A percentile compares a stretch with the other conserved stretches of the same genome.
Conservation (phyloP, 257 asterid species). For the Solanum medicagineum region DNA sequence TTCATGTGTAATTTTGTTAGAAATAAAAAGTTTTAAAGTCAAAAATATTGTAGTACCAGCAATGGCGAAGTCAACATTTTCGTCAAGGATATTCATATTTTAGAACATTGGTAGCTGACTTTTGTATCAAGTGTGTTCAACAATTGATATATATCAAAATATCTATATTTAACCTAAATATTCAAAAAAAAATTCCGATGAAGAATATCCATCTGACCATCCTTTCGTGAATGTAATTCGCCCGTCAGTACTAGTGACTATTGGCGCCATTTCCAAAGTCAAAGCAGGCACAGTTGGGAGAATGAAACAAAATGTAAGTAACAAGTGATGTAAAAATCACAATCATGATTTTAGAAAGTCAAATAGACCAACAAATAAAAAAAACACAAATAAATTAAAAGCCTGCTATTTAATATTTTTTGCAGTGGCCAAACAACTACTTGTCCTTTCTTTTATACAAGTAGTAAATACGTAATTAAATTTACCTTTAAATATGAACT, state of each 20-base stretch:
- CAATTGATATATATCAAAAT: too few species aligned
- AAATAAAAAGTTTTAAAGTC: neutral
- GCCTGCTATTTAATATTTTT: neutral
- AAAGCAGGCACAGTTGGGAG: neutral
- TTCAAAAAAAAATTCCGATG: accelerated
- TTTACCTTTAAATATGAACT: too few species aligned
- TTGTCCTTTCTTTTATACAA: neutral
- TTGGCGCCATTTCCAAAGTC: neutral
- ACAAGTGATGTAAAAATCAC: neutral
- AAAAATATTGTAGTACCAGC: neutral
- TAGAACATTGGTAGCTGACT: too few species aligned
- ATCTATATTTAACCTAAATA: too few species aligned
- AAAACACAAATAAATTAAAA: neutral
- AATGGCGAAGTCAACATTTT: too few species aligned
- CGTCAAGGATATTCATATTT: too few species aligned
- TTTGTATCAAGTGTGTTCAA: too few species aligned
- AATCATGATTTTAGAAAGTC: neutral
- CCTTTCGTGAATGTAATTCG: too few species aligned
- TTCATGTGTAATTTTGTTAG: neutral
- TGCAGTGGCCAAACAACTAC: neutral
- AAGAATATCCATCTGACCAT: too few species aligned
- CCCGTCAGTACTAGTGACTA: neutral
- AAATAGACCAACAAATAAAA: neutral
- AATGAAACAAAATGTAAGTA: neutral
- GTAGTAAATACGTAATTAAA: too few species aligned